A percentile compares a stretch with the other conserved stretches of the same genome.
phyloP scores from a whole-genome alignment of 345 rosid species.

The Firmiana major region DNA sequence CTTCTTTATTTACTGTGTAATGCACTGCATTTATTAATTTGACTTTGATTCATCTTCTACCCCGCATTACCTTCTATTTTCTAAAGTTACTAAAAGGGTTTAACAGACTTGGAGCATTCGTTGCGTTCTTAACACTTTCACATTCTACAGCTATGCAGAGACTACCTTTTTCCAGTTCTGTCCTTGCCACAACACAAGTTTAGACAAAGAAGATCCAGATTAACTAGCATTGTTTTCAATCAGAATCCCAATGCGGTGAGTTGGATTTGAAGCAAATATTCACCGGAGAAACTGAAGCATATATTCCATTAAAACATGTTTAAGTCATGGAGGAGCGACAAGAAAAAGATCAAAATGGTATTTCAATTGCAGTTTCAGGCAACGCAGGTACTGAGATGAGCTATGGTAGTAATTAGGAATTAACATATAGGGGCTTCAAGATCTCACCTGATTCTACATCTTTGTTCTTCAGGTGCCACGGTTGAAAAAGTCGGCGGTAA shows the following conservation, averaged over 20 bases:
- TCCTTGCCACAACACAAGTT: constrained; percentile 1
- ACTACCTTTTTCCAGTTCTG: constrained; percentile 4
- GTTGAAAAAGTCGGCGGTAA: constrained; percentile 73
- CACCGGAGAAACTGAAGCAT: constrained; percentile 22
- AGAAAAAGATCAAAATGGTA: constrained; percentile 86
- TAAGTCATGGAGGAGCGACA: constrained; percentile 84
- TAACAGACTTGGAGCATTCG: constrained; percentile 1
- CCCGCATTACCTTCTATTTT: too few relatives aligned
- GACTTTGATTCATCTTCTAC: constrained; percentile 4
- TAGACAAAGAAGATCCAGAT: constrained; percentile 15
- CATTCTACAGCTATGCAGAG: constrained; percentile 21
- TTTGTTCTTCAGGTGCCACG: constrained; percentile 65
- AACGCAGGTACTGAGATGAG: constrained; percentile 60
- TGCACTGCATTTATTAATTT: neutral
- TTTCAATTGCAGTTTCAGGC: constrained; percentile 91
- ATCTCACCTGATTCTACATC: constrained; percentile 25
- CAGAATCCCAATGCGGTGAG: constrained; percentile 16
- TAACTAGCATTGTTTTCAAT: constrained; percentile 3
- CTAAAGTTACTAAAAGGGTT: neutral
- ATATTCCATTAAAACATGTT: constrained; percentile 52
- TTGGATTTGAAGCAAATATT: constrained; percentile 23
- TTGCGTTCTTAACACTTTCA: neutral
- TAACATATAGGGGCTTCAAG: neutral
- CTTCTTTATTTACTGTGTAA: constrained; percentile 6
- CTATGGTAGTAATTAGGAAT: neutral